phyloP scores from a whole-genome alignment of 768 basidiomycete species.

The Rhodocollybia butyracea region DNA sequence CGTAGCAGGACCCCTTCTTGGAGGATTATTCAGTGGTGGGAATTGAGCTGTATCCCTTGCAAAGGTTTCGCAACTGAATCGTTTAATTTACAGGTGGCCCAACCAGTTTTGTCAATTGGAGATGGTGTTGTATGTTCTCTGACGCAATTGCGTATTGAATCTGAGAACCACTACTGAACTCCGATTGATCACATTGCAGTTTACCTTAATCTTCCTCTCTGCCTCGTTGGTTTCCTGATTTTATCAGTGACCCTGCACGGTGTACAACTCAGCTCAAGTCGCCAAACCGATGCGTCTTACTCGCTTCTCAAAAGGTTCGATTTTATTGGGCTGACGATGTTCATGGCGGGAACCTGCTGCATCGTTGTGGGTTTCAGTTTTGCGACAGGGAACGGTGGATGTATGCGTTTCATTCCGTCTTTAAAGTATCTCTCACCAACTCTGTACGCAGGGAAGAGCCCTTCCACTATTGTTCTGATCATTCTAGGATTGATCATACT shows the following conservation, averaged over 20 bases:
- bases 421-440: slow-evolving; percentile 4
- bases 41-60: slow-evolving; percentile 5
- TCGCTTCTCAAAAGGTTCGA: slow-evolving; percentile 60
- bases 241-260: slow-evolving; percentile 58
- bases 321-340: slow-evolving; percentile 72
- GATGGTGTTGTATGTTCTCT: slow-evolving; percentile 76
- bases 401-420: slow-evolving; percentile 40
- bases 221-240: slow-evolving; percentile 54
- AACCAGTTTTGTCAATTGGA: slow-evolving; percentile 55
- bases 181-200: slow-evolving; percentile 42
- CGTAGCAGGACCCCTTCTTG: slow-evolving; percentile 78
- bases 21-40: slow-evolving; percentile 78
- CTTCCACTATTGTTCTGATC: slow-evolving; percentile 60
- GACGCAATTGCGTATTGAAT: neutral
- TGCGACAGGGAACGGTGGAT: slow-evolving; percentile 61
- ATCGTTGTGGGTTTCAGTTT: slow-evolving; percentile 81
- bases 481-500: slow-evolving; percentile 53
- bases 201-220: slow-evolving; percentile 80
- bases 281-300: slow-evolving; percentile 42
- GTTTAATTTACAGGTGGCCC: slow-evolving; percentile 24
- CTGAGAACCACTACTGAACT: slow-evolving; percentile 9
- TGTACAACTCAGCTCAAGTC: slow-evolving; percentile 47
- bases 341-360: slow-evolving; percentile 71
- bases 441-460: slow-evolving; percentile 50
- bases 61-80: neutral